phyloP scores from a whole-genome alignment of 768 basidiomycete genomes.

The Dioszegia hungarica region DNA sequence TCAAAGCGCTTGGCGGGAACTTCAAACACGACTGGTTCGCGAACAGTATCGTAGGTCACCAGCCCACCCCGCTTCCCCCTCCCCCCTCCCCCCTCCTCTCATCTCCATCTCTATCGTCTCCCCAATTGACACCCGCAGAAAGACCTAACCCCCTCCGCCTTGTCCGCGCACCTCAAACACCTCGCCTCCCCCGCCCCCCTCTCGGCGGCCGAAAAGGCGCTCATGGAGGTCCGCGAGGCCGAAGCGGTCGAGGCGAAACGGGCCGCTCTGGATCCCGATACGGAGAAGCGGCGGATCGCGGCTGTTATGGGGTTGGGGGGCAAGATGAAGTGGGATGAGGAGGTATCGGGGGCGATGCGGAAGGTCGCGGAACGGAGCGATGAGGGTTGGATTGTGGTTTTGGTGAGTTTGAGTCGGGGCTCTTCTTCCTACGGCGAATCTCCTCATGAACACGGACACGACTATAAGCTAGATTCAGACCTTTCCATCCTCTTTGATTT shows the following conservation, averaged over 20 bases:
- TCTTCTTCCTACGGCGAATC: background rate
- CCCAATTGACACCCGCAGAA: slow-evolving; percentile 35
- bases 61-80: no score
- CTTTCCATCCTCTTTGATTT: background rate
- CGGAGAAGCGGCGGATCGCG: slow-evolving; percentile 23
- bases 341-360: slow-evolving; percentile 62
- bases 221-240: slow-evolving; percentile 69
- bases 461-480: no score
- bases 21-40: slow-evolving; percentile 48
- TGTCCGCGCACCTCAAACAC: slow-evolving; percentile 68
- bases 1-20: slow-evolving; percentile 42
- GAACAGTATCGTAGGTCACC: slow-evolving; percentile 34
- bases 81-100: no score
- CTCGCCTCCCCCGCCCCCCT: slow-evolving; percentile 73
- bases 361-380: slow-evolving; percentile 55
- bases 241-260: slow-evolving; percentile 58
- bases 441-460: no score
- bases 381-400: slow-evolving; percentile 58
- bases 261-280: slow-evolving; percentile 37
- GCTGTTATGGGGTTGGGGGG: slow-evolving; percentile 52
- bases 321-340: slow-evolving; percentile 64
- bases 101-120: no score
- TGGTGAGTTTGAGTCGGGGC: slow-evolving; percentile 61
- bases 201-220: slow-evolving; percentile 73
- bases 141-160: slow-evolving; percentile 55